Evolutionary conservation across 2,329 filamentous ascomycete genomes (phyloP).

Genomic region (Penicillium sp.): DNA sequence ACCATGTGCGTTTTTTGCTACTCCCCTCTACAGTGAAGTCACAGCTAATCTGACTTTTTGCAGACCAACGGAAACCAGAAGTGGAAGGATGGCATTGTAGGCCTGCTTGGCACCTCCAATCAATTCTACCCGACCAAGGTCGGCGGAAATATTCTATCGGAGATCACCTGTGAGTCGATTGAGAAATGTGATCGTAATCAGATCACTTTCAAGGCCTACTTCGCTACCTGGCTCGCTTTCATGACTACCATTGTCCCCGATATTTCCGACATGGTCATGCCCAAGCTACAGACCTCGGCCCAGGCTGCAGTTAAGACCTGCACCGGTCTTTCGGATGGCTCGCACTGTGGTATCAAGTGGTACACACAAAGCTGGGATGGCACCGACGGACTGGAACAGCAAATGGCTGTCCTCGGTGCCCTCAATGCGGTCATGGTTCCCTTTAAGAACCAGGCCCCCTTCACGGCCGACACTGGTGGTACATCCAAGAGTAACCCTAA

Average conservation of each 20-base stretch:
- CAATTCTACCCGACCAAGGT: slow-evolving; percentile 50
- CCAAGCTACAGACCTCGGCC: slow-evolving; percentile 56
- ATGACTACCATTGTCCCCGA: slow-evolving; percentile 59
- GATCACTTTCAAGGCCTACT: slow-evolving; percentile 66
- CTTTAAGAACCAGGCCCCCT: slow-evolving; percentile 33
- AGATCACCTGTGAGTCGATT: slow-evolving; percentile 61
- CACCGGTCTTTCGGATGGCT: slow-evolving; percentile 52
- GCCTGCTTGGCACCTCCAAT: slow-evolving; percentile 49
- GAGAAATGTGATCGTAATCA: slow-evolving; percentile 66
- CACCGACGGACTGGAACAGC: slow-evolving; percentile 35
- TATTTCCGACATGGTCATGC: slow-evolving; percentile 51
- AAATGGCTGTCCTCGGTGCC: slow-evolving; percentile 41
- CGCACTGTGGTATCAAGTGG: slow-evolving; percentile 52
- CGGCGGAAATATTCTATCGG: slow-evolving; percentile 55
- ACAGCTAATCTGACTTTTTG: slow-evolving; percentile 8
- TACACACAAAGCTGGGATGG: slow-evolving; percentile 36
- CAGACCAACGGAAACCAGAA: slow-evolving; percentile 41
- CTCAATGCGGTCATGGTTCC: slow-evolving; percentile 29
- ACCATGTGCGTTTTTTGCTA: slow-evolving; percentile 37
- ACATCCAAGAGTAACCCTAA: slow-evolving; percentile 49
- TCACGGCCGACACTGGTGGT: slow-evolving; percentile 52
- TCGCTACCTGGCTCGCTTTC: slow-evolving; percentile 62
- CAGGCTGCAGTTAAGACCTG: slow-evolving; percentile 59
- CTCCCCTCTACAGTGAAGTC: neutral
- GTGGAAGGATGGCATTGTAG: slow-evolving; percentile 56